Percentiles rank a stretch among this genome's conserved stretches.
Evolutionary conservation across 2,329 filamentous ascomycete species (phyloP).

Genomic region (Cladophialophora yegresii): DNA sequence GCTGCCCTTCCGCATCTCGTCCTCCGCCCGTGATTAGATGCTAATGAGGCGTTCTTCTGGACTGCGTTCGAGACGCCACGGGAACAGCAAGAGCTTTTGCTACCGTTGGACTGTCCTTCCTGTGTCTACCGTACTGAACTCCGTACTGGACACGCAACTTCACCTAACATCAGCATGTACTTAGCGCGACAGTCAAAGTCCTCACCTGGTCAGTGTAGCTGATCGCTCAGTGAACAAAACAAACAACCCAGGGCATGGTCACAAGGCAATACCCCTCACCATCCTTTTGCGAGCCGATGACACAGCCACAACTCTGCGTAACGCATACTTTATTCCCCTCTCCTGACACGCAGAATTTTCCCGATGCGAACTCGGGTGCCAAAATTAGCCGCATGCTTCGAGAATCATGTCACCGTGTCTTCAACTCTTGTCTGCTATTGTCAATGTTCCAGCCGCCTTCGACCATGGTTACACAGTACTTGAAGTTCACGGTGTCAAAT

Average conservation of each 20-base stretch:
- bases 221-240: not conserved
- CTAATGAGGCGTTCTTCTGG: conserved; percentile 4
- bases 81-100: not conserved
- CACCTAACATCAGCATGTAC: not conserved
- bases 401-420: conserved; percentile 13
- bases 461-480: not conserved
- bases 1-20: not conserved
- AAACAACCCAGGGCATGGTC: not conserved
- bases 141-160: not conserved
- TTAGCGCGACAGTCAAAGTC: not conserved
- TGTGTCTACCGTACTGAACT: not conserved
- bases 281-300: not conserved
- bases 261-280: not conserved
- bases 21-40: not conserved
- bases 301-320: conserved; percentile 9
- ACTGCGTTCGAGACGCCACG: not conserved
- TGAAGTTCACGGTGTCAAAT: not conserved
- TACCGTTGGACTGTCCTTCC: not conserved
- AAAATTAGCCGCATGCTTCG: conserved; percentile 6
- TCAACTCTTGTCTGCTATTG: conserved; percentile 1
- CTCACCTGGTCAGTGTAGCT: not conserved
- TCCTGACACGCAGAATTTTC: conserved; percentile 1
- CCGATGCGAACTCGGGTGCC: not conserved
- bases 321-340: not conserved
- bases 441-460: not conserved